phyloP scores from a whole-genome alignment of 306 rosid species.

The Cajanus cajan region DNA sequence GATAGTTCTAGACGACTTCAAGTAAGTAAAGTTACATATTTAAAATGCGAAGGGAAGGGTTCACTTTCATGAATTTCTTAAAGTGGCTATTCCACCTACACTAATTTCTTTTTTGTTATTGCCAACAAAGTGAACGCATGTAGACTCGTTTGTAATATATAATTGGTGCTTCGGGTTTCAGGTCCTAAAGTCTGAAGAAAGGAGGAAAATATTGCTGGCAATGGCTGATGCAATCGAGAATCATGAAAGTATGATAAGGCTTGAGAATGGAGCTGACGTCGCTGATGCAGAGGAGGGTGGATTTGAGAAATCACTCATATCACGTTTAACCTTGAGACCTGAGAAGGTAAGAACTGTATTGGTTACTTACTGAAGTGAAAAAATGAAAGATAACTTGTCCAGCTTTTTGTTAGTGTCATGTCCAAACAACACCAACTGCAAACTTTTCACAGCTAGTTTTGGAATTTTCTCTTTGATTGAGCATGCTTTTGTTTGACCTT shows the following conservation, averaged over 20 bases:
- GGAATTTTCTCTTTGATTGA: neutral
- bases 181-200: constrained; percentile 57
- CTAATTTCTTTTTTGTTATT: neutral
- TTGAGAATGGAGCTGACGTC: constrained; percentile 69
- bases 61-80: constrained; percentile 13
- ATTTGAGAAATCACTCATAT: constrained; percentile 63
- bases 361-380: constrained; percentile 4
- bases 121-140: neutral
- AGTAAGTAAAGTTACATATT: constrained; percentile 33
- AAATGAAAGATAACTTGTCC: constrained; percentile 9
- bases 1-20: constrained; percentile 68
- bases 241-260: constrained; percentile 49
- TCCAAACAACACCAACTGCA: constrained; percentile 24
- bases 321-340: constrained; percentile 75
- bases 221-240: constrained; percentile 73
- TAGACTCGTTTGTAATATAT: neutral
- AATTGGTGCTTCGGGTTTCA: constrained; percentile 28
- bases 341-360: constrained; percentile 61
- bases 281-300: constrained; percentile 64
- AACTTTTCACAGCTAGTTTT: neutral
- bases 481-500: constrained; percentile 21
- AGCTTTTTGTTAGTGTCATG: neutral
- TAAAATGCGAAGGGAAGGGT: neutral
- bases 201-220: constrained; percentile 68
- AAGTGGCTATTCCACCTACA: neutral